Percentiles rank a stretch among this genome's conserved stretches.
Conservation (phyloP, 495 filamentous ascomycete species). For the Aspergillus nanangensis region DNA sequence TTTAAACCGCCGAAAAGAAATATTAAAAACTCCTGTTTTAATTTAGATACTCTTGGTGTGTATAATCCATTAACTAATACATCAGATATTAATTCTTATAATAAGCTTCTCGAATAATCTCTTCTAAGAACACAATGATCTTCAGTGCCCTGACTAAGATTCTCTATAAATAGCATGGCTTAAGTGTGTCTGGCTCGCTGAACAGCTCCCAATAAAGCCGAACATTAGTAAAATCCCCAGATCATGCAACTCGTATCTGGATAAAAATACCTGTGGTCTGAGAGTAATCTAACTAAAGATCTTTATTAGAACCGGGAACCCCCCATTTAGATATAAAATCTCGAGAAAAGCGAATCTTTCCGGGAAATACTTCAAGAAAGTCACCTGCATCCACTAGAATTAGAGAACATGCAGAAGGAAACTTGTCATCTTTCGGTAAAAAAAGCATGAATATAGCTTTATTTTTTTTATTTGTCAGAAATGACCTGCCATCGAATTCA, state of each 20-base stretch:
- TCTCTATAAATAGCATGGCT: not conserved
- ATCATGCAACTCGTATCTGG: not conserved
- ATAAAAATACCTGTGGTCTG: not conserved
- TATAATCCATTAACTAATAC: not conserved
- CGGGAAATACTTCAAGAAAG: conserved; percentile 4
- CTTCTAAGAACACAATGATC: not conserved
- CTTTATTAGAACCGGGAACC: not conserved
- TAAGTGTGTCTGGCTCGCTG: not conserved
- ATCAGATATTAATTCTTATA: not conserved
- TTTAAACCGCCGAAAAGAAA: no score
- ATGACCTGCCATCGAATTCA: not conserved
- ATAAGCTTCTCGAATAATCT: not conserved
- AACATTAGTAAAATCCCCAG: not conserved
- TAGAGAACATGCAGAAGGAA: not conserved
- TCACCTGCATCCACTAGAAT: conserved; percentile 1
- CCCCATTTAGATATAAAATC: not conserved
- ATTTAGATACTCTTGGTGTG: not conserved
- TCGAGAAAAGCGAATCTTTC: not conserved
- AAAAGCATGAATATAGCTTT: not conserved
- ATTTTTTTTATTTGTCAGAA: conserved; percentile 2
- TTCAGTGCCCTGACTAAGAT: not conserved
- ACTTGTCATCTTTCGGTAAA: not conserved
- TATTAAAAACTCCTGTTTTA: not conserved
- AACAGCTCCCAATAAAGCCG: not conserved
- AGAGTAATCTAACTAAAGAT: not conserved